A percentile compares a stretch with the other conserved stretches of the same genome.
Evolutionary conservation across 2,329 filamentous ascomycete species (phyloP).

Genomic region (Cordyceps tenuipes): DNA sequence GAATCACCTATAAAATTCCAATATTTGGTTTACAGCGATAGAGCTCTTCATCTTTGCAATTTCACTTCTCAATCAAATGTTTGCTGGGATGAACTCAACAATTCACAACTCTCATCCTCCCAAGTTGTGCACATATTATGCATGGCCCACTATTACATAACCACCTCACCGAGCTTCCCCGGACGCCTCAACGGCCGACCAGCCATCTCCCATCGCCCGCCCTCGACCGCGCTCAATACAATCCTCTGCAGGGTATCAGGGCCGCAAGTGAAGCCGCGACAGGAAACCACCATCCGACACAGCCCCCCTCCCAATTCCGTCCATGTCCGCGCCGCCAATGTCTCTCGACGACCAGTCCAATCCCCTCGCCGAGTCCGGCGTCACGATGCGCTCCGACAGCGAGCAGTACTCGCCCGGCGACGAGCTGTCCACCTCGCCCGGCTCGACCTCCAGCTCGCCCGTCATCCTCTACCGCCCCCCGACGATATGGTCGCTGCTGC

Average conservation of each 20-base stretch:
- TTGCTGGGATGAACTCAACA: background rate
- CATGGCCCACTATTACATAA: constrained; percentile 1
- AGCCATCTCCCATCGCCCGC: background rate
- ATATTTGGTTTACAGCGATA: too few relatives aligned
- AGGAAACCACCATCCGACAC: background rate
- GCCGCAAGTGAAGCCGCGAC: background rate
- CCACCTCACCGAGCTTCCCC: background rate
- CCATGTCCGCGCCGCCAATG: background rate
- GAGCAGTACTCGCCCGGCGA: constrained; percentile 68
- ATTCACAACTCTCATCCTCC: background rate
- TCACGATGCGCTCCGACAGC: constrained; percentile 75
- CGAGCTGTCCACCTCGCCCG: constrained; percentile 51
- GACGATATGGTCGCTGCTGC: constrained; percentile 74
- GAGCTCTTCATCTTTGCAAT: too few relatives aligned
- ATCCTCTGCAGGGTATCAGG: background rate
- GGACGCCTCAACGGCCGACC: background rate
- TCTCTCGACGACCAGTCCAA: constrained; percentile 27
- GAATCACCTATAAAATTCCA: too few relatives aligned
- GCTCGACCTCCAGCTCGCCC: constrained; percentile 47
- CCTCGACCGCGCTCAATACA: background rate
- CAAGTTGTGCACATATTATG: background rate
- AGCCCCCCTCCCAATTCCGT: background rate
- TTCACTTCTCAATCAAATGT: too few relatives aligned
- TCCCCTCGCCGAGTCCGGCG: constrained; percentile 60
- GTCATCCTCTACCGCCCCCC: constrained; percentile 84